A percentile compares a stretch with the other conserved stretches of the same genome.
Conservation (phyloP, 2,329 filamentous ascomycete species). For the Nannizziopsis barbatae region DNA sequence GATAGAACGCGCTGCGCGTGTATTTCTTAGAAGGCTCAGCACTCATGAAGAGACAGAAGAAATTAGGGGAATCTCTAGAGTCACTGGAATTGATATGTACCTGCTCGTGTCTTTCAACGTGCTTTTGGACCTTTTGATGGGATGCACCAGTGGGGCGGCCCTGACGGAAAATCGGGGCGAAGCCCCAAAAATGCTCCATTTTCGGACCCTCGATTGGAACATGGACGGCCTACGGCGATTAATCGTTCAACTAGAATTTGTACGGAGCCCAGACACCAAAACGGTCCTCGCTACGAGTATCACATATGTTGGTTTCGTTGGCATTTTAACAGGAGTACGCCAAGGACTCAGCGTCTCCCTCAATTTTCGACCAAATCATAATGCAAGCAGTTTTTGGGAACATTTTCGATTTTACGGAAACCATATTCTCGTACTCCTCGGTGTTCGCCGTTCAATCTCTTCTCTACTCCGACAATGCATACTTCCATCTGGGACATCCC, state of each 20-base stretch:
- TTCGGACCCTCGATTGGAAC: slow-evolving; percentile 42
- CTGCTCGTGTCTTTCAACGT: slow-evolving; percentile 53
- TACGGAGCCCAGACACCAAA: slow-evolving; percentile 25
- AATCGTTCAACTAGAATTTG: slow-evolving; percentile 44
- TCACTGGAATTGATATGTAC: slow-evolving; percentile 45
- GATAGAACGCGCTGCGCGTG: slow-evolving; percentile 32
- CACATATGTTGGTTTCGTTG: slow-evolving; percentile 42
- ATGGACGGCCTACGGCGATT: slow-evolving; percentile 43
- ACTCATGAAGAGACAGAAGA: slow-evolving; percentile 50
- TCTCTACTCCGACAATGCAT: slow-evolving; percentile 40
- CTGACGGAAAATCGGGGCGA: slow-evolving; percentile 17
- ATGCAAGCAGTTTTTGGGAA: slow-evolving; percentile 15
- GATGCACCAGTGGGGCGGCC: slow-evolving; percentile 51
- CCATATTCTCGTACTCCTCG: slow-evolving; percentile 44
- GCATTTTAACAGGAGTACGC: slow-evolving; percentile 40
- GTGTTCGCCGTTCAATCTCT: slow-evolving; percentile 43
- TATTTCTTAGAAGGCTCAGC: slow-evolving; percentile 42
- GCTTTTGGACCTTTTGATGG: slow-evolving; percentile 52
- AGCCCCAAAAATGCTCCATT: slow-evolving; percentile 27
- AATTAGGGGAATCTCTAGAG: slow-evolving; percentile 46
- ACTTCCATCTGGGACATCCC: slow-evolving; percentile 21
- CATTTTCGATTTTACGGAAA: slow-evolving; percentile 16
- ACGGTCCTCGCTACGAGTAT: slow-evolving; percentile 37
- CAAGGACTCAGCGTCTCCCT: slow-evolving; percentile 39
- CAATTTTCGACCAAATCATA: slow-evolving; percentile 36